Conservation (phyloP, 2,329 filamentous ascomycete genomes). For the Colletotrichum simmondsii region DNA sequence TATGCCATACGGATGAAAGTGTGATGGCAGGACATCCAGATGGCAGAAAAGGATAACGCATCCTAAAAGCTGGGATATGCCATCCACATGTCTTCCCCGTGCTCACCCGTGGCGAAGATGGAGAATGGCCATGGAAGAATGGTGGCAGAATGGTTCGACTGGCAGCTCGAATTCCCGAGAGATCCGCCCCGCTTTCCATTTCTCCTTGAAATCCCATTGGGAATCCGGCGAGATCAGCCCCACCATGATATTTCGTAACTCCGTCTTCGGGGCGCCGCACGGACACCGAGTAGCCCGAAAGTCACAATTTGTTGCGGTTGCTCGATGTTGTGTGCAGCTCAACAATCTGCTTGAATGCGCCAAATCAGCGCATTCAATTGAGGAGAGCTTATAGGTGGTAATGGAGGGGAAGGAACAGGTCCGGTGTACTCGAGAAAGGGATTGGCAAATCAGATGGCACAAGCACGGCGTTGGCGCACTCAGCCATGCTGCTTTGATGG, state of each 20-base stretch:
- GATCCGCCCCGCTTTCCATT: neutral
- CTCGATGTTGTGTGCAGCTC: neutral
- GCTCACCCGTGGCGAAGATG: neutral
- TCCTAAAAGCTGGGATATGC: neutral
- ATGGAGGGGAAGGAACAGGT: neutral
- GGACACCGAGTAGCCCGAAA: neutral
- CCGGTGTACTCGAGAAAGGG: neutral
- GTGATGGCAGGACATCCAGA: slow-evolving; percentile 2
- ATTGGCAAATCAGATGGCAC: slow-evolving; percentile 4
- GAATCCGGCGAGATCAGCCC: neutral
- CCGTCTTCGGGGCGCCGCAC: neutral
- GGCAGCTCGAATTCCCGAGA: slow-evolving; percentile 2
- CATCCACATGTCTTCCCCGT: neutral
- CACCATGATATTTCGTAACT: neutral
- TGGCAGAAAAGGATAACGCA: slow-evolving; percentile 12
- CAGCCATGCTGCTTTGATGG: neutral
- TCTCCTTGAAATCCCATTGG: neutral
- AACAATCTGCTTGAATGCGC: neutral
- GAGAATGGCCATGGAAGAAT: neutral
- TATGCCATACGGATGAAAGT: neutral
- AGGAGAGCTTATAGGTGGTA: neutral
- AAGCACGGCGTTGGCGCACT: neutral
- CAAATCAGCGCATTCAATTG: neutral
- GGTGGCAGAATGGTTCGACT: slow-evolving; percentile 6
- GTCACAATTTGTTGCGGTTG: no score